Base-by-base conservation (phyloP, 495 filamentous ascomycete species). In the Penicillium parvum region DNA sequence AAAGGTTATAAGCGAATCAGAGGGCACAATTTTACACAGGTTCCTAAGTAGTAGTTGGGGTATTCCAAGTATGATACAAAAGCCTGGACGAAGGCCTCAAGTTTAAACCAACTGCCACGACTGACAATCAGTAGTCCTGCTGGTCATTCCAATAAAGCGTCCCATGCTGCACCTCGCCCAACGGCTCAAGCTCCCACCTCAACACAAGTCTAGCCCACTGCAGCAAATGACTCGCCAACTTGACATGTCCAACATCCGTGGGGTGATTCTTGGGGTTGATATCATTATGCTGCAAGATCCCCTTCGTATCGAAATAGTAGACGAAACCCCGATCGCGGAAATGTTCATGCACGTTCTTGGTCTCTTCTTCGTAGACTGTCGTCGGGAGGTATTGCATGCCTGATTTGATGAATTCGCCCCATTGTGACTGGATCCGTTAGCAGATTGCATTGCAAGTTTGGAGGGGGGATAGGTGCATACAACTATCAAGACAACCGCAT, bases 271-370 rank as follows among this genome's bases (percentile, higher is more conserved):
- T 65, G 9, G 81, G 83, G 4, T 67, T 76, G 39, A 84, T 81
- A 50, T 85, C 82, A 42, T 85, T 85, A 49, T 86, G 81, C 52
- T 84, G 79, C 47, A 86, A 45, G 21, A 85, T 79, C 3, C 82
- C 83, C 11, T 68, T 76, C 2, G 80, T 84, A 55, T 82, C 77
- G 58, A 85, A 85, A 49, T 81, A 81, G 60, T 84, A 76, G 19
- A 86, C 80, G 40, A 81, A 85, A 0, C 75, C 69, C 26, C 67
- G 55, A 35, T 61, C 57, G 26, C 76, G 76, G 70, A 82, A 83
- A 57, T 74, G 74, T 34, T 76, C 47, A 40, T 77, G 73, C 47
- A 84, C 72, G 3, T 71, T 42, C 34, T 69, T 55, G 15, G 82
- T 73, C 37, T 83, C 77, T 19, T 77, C 47, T 3, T 76, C 73